Percentiles rank a stretch among this genome's conserved stretches.
These are phyloP conservation scores for Fusarium sp. DNA, from an alignment of 2,329 filamentous ascomycete species.

Conservation along the genomic window DNA sequence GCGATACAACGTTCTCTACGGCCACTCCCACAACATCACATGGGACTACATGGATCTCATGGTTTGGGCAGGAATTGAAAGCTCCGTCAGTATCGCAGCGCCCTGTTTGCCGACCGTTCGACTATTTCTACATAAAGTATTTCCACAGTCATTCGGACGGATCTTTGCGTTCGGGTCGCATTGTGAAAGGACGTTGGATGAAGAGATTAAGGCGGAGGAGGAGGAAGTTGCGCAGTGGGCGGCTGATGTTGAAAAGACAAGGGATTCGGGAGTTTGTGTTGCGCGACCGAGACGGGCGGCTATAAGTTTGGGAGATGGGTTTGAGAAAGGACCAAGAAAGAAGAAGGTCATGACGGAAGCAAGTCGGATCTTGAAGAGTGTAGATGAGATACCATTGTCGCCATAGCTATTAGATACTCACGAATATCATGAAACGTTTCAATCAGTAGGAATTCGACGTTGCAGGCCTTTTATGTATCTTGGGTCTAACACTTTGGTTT, in stretches of 20 bases:
- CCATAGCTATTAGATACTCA: not conserved
- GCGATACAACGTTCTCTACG: constrained; percentile 24
- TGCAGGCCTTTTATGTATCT: not conserved
- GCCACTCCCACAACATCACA: constrained; percentile 8
- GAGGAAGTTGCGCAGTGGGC: constrained; percentile 12
- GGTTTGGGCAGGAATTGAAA: constrained; percentile 24
- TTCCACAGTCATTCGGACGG: constrained; percentile 5
- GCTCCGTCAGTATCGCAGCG: constrained; percentile 13
- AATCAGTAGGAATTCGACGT: not conserved
- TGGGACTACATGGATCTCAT: constrained; percentile 27
- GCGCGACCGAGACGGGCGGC: constrained; percentile 6
- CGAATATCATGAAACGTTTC: not conserved
- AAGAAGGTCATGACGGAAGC: constrained; percentile 14
- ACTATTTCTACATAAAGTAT: constrained; percentile 6
- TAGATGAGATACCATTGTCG: constrained; percentile 5
- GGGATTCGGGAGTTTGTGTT: not conserved
- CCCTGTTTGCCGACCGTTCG: constrained; percentile 12
- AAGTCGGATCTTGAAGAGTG: constrained; percentile 16
- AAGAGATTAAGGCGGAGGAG: constrained; percentile 22
- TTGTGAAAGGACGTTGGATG: not conserved
- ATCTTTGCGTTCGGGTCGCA: constrained; percentile 20
- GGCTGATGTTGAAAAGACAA: constrained; percentile 1
- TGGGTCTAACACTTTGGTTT: accelerated
- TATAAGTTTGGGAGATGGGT: not conserved
- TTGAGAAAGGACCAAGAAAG: not conserved